Evolutionary conservation across 2,329 filamentous ascomycete genomes (phyloP).

Genomic region (Verticillium zaregamsianum): DNA sequence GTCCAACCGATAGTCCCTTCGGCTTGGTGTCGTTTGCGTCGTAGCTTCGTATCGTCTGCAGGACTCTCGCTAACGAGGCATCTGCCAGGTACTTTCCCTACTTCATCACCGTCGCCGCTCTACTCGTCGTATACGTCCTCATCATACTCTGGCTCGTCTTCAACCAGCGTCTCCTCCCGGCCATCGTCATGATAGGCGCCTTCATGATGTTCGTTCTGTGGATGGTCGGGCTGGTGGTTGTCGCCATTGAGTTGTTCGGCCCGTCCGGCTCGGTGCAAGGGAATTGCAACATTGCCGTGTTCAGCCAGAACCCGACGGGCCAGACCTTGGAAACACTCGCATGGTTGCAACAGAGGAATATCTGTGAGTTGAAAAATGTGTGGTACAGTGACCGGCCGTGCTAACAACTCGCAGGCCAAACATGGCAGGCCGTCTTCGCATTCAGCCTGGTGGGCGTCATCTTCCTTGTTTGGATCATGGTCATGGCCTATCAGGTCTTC

Average conservation of each 20-base stretch:
- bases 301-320: conserved; percentile 43
- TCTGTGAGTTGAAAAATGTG: conserved; percentile 44
- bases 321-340: conserved; percentile 53
- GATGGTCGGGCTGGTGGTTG: conserved; percentile 60
- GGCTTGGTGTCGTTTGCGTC: neutral
- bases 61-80: neutral
- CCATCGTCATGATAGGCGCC: conserved; percentile 59
- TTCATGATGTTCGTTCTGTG: conserved; percentile 66
- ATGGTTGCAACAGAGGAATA: conserved; percentile 59
- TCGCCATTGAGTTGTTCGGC: conserved; percentile 61
- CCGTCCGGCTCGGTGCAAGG: conserved; percentile 52
- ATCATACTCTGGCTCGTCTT: conserved; percentile 60
- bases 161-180: conserved; percentile 55
- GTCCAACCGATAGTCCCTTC: neutral
- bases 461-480: conserved; percentile 64
- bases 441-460: conserved; percentile 56
- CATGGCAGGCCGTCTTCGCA: conserved; percentile 62
- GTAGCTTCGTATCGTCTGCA: neutral
- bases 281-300: conserved; percentile 57
- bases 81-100: conserved; percentile 61
- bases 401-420: conserved; percentile 41
- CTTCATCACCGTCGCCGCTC: conserved; percentile 53
- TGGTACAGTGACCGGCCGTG: neutral
- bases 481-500: conserved; percentile 65
- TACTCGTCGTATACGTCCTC: conserved; percentile 64